Evolutionary conservation across 2,329 filamentous ascomycete genomes (phyloP).

Genomic region (Colletotrichum tropicicola): DNA sequence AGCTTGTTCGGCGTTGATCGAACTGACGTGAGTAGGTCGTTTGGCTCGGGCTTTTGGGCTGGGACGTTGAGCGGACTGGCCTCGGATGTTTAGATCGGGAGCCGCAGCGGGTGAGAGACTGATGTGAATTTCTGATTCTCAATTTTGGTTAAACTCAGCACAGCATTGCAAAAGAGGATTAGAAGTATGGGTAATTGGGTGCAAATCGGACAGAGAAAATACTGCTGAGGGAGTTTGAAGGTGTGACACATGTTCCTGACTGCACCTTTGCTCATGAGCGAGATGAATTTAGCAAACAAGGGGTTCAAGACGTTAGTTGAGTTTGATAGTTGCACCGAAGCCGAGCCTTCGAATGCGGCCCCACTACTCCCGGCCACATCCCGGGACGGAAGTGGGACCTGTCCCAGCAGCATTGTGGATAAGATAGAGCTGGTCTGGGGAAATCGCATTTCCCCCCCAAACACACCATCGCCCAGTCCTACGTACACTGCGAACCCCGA

Average conservation of each 20-base stretch:
- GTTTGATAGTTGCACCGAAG: neutral
- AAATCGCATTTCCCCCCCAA: neutral
- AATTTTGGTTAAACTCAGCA: too few species aligned
- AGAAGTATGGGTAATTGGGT: too few species aligned
- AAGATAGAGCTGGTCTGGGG: neutral
- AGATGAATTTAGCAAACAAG: too few species aligned
- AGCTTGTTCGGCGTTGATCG: neutral
- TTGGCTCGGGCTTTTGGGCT: neutral
- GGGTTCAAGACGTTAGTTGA: too few species aligned
- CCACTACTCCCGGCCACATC: constrained; percentile 17
- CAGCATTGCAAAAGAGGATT: too few species aligned
- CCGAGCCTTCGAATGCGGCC: neutral
- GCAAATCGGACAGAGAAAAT: too few species aligned
- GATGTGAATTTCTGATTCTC: too few species aligned
- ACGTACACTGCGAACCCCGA: neutral
- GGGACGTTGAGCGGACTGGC: neutral
- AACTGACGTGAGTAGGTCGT: neutral
- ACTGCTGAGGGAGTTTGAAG: too few species aligned
- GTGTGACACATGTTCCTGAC: too few species aligned
- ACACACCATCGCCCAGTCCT: constrained; percentile 5
- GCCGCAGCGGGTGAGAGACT: too few species aligned
- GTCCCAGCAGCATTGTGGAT: neutral
- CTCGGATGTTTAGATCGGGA: too few species aligned
- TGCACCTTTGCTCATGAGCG: too few species aligned
- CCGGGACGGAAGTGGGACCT: constrained; percentile 2